phyloP scores from a whole-genome alignment of 2,329 filamentous ascomycete genomes.

The Chaetothyriales sp. region DNA sequence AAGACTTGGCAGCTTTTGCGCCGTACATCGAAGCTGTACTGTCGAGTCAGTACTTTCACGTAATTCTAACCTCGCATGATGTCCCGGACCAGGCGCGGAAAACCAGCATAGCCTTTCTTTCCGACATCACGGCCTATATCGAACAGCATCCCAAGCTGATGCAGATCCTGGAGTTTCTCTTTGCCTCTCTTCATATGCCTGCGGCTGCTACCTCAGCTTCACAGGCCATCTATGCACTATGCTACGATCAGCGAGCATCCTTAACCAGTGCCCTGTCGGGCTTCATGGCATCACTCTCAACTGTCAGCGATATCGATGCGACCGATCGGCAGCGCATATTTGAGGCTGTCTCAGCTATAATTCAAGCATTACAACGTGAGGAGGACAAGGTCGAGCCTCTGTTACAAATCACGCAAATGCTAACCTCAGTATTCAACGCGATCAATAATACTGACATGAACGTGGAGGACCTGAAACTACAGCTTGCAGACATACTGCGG shows the following conservation, averaged over 20 bases:
- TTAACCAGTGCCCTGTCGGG: conserved; percentile 28
- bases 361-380: conserved; percentile 27
- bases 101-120: conserved; percentile 30
- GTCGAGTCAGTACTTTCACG: conserved; percentile 17
- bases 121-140: conserved; percentile 30
- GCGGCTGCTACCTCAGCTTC: conserved; percentile 28
- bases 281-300: conserved; percentile 27
- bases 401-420: conserved; percentile 24
- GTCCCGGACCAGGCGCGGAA: conserved; percentile 23
- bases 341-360: conserved; percentile 31
- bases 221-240: conserved; percentile 29
- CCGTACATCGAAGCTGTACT: conserved; percentile 28
- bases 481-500: conserved; percentile 25
- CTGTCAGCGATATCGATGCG: conserved; percentile 9
- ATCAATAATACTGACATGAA: conserved; percentile 21
- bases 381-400: conserved; percentile 26
- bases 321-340: conserved; percentile 20
- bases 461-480: conserved; percentile 22
- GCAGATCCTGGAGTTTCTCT: conserved; percentile 29
- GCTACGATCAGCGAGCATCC: conserved; percentile 29
- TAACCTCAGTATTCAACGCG: conserved; percentile 19
- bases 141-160: conserved; percentile 29
- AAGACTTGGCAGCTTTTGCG: conserved; percentile 28
- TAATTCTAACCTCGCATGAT: conserved; percentile 21
- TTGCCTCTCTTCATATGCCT: conserved; percentile 28